Evolutionary conservation across 2,329 filamentous ascomycete species (phyloP).

Genomic region (Talaromyces verruculosus): DNA sequence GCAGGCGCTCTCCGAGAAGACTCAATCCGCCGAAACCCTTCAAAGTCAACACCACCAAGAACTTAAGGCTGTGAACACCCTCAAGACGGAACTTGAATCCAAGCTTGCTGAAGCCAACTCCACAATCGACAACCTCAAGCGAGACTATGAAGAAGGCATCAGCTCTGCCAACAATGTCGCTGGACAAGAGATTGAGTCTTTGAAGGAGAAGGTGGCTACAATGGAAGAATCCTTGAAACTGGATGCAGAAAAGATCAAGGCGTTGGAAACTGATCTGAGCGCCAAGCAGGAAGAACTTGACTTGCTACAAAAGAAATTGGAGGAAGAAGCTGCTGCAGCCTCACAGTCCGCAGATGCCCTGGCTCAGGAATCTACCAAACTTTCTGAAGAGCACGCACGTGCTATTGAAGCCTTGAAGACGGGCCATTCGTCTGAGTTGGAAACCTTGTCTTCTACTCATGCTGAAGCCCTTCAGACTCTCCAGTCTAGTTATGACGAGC

Average conservation of each 20-base stretch:
- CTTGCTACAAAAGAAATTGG: conserved; percentile 39
- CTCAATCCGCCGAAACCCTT: conserved; percentile 34
- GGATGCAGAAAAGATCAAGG: conserved; percentile 35
- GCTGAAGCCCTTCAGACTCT: conserved; percentile 33
- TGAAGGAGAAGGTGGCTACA: conserved; percentile 36
- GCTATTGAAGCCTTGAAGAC: conserved; percentile 37
- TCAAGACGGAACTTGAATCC: conserved; percentile 34
- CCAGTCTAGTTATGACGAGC: conserved; percentile 37
- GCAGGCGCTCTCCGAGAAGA: conserved; percentile 36
- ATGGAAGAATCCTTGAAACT: conserved; percentile 36
- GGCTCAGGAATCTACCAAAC: conserved; percentile 28
- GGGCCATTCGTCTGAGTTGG: conserved; percentile 38
- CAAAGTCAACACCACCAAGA: conserved; percentile 37
- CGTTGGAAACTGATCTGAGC: conserved; percentile 37
- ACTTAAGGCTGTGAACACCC: conserved; percentile 34
- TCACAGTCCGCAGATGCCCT: conserved; percentile 39
- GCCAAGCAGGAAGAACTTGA: conserved; percentile 40
- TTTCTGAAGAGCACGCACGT: conserved; percentile 37
- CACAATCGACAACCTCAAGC: conserved; percentile 33
- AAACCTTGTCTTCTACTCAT: conserved; percentile 33
- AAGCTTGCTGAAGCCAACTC: conserved; percentile 40
- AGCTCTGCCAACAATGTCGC: conserved; percentile 37
- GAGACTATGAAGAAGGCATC: conserved; percentile 33
- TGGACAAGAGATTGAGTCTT: conserved; percentile 37
- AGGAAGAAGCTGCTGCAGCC: conserved; percentile 37